Base-by-base conservation (phyloP, 768 basidiomycete species). In the Leccinum truebloodii region DNA sequence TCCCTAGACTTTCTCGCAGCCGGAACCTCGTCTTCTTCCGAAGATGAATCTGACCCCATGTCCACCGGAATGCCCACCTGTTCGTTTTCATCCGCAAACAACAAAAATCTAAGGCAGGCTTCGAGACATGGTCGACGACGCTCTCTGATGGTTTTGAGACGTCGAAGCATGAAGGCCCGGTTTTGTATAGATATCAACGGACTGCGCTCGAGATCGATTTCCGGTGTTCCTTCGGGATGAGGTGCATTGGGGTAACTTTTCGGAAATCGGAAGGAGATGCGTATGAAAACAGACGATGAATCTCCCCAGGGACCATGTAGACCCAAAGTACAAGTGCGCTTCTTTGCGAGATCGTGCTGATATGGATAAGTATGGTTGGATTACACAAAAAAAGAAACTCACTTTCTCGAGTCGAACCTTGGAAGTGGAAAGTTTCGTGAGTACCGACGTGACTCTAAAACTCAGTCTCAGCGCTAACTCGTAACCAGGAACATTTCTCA, bases 271-370 rank as follows among this genome's bases (percentile, higher is more conserved):
- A 97, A 95, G 1, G 91, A 89, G 28, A 96, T 83, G 1, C 95
- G 87, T 59, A 95, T 86, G 75, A 93, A 95, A 7, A 90, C 89
- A 20, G 87, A 89, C 12, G 87, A 88, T 0, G 82, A 84, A 58
- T 89, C 89, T n/a, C 91, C 93, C 94, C 94, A 95, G 3, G 94
- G 94, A 2, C 92, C 92, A 63, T 92, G 86, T 48, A 98, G 77
- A 4, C 93, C 91, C 52, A 97, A 80, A 2, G 93, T 94, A 65
- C 92, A 92, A 14, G 86, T 89, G 10, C 93, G 85, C 65, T 83
- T 86, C 70, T 89, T 90, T 8, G 80, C 79, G 41, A 90, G 76
- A 57, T 90, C 89, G 50, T 85, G 84, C 87, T 89, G 63, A 3
- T 54, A 53, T 46, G 51, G 18, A 32, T 65, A 6, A 64, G 70